phyloP scores from a whole-genome alignment of 1,139 yeast species.

The Blastobotrys raffinosifermentans region DNA sequence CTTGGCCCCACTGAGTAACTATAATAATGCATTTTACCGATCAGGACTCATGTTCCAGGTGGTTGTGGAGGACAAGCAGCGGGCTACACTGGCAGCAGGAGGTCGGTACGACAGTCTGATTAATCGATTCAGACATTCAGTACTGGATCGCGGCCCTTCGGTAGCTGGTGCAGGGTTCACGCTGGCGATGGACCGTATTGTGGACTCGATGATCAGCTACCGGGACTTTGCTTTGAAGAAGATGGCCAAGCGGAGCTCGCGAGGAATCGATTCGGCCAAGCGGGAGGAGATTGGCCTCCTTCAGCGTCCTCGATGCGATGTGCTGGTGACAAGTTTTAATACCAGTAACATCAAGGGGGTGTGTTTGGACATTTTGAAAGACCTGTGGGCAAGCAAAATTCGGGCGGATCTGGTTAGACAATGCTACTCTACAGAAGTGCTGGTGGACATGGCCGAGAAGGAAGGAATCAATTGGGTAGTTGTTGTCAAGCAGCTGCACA shows the following conservation, averaged over 20 bases:
- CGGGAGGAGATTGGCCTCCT: slow-evolving; percentile 22
- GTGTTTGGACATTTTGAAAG: slow-evolving; percentile 57
- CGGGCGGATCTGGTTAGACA: slow-evolving; percentile 61
- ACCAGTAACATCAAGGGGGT: slow-evolving; percentile 42
- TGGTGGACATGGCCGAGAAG: slow-evolving; percentile 52
- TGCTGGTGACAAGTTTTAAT: slow-evolving; percentile 62
- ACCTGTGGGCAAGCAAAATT: slow-evolving; percentile 65
- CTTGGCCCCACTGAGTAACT: slow-evolving; percentile 71
- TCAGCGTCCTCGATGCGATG: slow-evolving; percentile 58
- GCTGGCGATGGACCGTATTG: slow-evolving; percentile 58
- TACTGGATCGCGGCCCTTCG: slow-evolving; percentile 39
- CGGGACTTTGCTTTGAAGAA: slow-evolving; percentile 20
- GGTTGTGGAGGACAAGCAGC: slow-evolving; percentile 48
- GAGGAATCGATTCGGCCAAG: slow-evolving; percentile 13
- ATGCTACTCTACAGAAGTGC: slow-evolving; percentile 57
- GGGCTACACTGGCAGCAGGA: slow-evolving; percentile 68
- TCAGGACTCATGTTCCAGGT: slow-evolving; percentile 88
- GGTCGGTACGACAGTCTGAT: slow-evolving; percentile 82
- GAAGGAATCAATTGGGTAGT: slow-evolving; percentile 76
- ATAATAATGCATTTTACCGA: slow-evolving; percentile 69
- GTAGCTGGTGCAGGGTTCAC: slow-evolving; percentile 79
- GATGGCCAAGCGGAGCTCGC: slow-evolving; percentile 16
- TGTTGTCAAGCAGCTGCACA: slow-evolving; percentile 55
- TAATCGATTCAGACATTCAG: slow-evolving; percentile 52
- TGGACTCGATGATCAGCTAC: slow-evolving; percentile 42